A percentile compares a stretch with the other conserved stretches of the same genome.
Conservation (phyloP, 2,329 filamentous ascomycete genomes). For the Ceratocystis eucalypticola region DNA sequence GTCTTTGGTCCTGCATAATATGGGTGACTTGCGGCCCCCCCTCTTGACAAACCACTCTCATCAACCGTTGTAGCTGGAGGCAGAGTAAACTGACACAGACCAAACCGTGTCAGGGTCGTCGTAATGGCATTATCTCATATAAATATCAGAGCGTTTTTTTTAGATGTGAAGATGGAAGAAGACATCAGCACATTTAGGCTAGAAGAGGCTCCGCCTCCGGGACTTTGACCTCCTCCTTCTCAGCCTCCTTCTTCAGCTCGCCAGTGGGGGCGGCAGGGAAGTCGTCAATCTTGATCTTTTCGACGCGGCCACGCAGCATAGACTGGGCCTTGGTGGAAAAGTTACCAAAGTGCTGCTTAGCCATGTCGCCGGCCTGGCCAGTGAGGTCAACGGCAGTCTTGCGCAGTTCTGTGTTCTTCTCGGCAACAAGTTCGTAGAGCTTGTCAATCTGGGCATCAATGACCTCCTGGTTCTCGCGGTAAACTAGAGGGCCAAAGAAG, state of each 20-base stretch:
- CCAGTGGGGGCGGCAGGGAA: constrained; percentile 30
- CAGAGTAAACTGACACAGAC: background rate
- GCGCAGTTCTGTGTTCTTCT: constrained; percentile 50
- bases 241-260: constrained; percentile 25
- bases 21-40: too few relatives aligned
- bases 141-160: background rate
- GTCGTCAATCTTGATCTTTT: constrained; percentile 30
- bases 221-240: constrained; percentile 4
- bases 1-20: background rate
- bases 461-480: constrained; percentile 54
- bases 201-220: constrained; percentile 13
- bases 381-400: constrained; percentile 51
- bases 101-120: background rate
- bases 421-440: constrained; percentile 43
- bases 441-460: constrained; percentile 51
- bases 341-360: constrained; percentile 55
- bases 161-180: background rate
- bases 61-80: background rate
- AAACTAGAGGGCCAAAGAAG: constrained; percentile 51
- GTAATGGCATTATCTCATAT: background rate
- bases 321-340: constrained; percentile 55
- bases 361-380: constrained; percentile 45
- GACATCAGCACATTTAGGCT: constrained; percentile 4
- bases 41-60: too few relatives aligned
- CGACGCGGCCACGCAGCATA: constrained; percentile 40